phyloP scores from a whole-genome alignment of 345 rosid genomes.

The Salix brachista region DNA sequence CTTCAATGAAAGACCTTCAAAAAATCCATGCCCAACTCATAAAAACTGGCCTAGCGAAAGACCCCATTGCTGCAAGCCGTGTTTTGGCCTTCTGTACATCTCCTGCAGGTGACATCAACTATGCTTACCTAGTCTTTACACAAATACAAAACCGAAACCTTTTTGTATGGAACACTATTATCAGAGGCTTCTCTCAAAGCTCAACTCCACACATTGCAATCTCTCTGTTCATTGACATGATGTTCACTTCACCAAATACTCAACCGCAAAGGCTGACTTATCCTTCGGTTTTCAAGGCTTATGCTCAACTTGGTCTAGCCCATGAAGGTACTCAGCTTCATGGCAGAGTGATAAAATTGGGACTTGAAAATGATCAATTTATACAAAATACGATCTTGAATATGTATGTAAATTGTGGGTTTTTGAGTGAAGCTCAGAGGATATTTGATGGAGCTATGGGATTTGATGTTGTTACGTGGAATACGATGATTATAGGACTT shows the following conservation, averaged over 20 bases:
- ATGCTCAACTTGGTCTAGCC: constrained; percentile 46
- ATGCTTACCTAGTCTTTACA: constrained; percentile 54
- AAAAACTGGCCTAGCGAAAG: constrained; percentile 57
- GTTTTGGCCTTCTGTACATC: constrained; percentile 60
- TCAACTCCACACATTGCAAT: constrained; percentile 50
- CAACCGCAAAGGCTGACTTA: constrained; percentile 66
- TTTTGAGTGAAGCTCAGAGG: constrained; percentile 49
- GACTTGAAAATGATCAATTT: constrained; percentile 57
- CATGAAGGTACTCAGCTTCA: constrained; percentile 59
- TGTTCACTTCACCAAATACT: constrained; percentile 25
- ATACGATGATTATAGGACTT: constrained; percentile 62
- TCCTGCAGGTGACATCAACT: constrained; percentile 52
- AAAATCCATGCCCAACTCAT: constrained; percentile 62
- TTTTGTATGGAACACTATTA: constrained; percentile 68
- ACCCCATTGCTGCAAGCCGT: constrained; percentile 54
- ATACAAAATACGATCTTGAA: constrained; percentile 48
- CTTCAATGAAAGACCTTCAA: constrained; percentile 55
- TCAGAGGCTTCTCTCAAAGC: constrained; percentile 70
- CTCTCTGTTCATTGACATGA: constrained; percentile 52
- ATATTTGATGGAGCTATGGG: constrained; percentile 33
- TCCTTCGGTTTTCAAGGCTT: constrained; percentile 81
- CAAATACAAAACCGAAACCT: constrained; percentile 44
- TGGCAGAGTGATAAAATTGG: constrained; percentile 60
- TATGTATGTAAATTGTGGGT: constrained; percentile 63
- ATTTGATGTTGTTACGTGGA: constrained; percentile 64